Conservation (phyloP, 768 basidiomycete species). For the Collybia sordida region DNA sequence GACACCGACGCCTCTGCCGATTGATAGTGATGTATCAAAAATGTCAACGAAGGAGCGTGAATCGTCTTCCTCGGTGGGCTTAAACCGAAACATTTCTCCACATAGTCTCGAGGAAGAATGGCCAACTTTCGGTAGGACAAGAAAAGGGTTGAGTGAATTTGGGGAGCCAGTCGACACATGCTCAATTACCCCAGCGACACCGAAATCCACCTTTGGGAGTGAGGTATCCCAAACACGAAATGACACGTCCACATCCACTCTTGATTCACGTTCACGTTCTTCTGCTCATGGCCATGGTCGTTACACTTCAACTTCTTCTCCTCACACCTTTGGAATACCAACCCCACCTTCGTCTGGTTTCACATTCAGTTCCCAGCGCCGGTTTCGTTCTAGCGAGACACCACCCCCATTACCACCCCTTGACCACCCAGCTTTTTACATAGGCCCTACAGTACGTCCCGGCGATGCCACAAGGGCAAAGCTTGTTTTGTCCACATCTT, state of each 20-base stretch:
- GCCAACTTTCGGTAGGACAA: slow-evolving; percentile 11
- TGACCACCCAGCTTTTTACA: slow-evolving; percentile 40
- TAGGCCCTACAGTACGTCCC: slow-evolving; percentile 4
- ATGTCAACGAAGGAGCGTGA: too few species aligned
- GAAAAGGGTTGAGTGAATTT: too few species aligned
- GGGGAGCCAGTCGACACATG: neutral
- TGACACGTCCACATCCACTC: slow-evolving; percentile 6
- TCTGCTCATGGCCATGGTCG: slow-evolving; percentile 12
- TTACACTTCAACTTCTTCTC: slow-evolving; percentile 23
- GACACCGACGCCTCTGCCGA: too few species aligned
- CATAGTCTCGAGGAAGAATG: too few species aligned
- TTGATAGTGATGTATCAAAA: too few species aligned
- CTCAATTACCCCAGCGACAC: neutral
- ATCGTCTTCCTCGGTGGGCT: too few species aligned
- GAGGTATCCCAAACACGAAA: neutral
- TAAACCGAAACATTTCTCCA: too few species aligned
- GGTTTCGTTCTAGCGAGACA: slow-evolving; percentile 28
- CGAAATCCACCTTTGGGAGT: neutral
- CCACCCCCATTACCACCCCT: slow-evolving; percentile 59
- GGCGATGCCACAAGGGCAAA: neutral
- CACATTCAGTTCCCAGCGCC: slow-evolving; percentile 22
- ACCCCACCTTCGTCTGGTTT: slow-evolving; percentile 27
- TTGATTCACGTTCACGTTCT: slow-evolving; percentile 10
- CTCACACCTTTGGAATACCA: slow-evolving; percentile 31
- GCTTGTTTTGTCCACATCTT: neutral